Conservation (phyloP, 2,329 filamentous ascomycete species). For the Paracoccidioides brasiliensis region DNA sequence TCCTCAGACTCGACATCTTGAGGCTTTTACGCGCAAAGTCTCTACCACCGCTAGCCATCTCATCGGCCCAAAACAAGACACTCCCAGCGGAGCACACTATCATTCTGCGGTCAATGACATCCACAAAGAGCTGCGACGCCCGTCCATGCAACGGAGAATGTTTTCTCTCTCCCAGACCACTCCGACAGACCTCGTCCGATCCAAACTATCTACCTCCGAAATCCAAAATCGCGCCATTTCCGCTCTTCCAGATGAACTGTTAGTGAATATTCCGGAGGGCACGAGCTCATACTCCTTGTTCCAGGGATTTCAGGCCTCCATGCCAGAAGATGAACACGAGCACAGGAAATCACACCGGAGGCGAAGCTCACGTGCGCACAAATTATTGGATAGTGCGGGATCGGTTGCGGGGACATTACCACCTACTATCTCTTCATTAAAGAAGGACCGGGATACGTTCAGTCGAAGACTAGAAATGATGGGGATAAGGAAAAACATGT, state of each 20-base stretch:
- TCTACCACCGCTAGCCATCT: constrained; percentile 85
- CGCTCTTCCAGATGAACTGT: constrained; percentile 78
- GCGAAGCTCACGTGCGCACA: constrained; percentile 60
- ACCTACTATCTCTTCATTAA: constrained; percentile 58
- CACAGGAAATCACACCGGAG: constrained; percentile 56
- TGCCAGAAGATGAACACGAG: constrained; percentile 55
- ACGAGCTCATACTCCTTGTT: constrained; percentile 84
- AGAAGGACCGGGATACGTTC: constrained; percentile 65
- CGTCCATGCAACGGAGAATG: constrained; percentile 72
- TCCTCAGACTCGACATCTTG: constrained; percentile 65
- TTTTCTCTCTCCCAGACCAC: constrained; percentile 84
- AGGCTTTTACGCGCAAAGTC: constrained; percentile 88
- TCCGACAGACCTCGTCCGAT: constrained; percentile 86
- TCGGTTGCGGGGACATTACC: constrained; percentile 43
- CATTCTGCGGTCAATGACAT: constrained; percentile 78
- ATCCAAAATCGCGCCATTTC: constrained; percentile 88
- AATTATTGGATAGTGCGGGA: constrained; percentile 52
- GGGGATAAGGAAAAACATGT: constrained; percentile 91
- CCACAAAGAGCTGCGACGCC: constrained; percentile 74
- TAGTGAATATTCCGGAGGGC: constrained; percentile 76
- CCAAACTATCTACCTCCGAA: constrained; percentile 76
- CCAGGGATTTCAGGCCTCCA: constrained; percentile 84
- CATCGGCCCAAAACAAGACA: constrained; percentile 51
- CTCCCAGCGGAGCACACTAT: constrained; percentile 52
- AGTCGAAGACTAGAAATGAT: constrained; percentile 84